Base-by-base conservation (phyloP, 305 asterid species). In the Fraxinus angustifolia region DNA sequence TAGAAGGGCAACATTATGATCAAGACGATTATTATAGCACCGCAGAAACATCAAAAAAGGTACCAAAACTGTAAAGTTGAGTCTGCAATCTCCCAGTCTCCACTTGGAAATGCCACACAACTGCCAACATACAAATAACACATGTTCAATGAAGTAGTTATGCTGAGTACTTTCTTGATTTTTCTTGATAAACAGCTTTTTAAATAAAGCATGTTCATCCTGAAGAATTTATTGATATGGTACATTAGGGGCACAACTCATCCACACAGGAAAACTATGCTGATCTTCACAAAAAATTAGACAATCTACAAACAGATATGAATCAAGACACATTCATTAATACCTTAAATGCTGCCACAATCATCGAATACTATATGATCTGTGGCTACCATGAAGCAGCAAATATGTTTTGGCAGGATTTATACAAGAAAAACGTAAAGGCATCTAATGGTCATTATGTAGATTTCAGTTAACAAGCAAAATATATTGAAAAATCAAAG, bases 11-110 rank as follows among this genome's bases (percentile, higher is more conserved):
- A 65, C 62, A 65, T 42, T 7, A n/a, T 28, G 12, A 58, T 50
- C 68, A 23, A 53, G 5, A 23, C 8, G 48, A 78, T 36, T 82
- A 17, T 19, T 2, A 26, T 70, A 76, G 58, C 82, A 81, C 68
- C 45, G 77, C 68, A 76, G 33, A 84, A 82, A 80, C 19, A 42
- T 72, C 10, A 67, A 73, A 48, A 68, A 71, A 80, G 73, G 80
- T 90, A 94, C 98, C 98, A 94, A 86, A 93, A 94, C 83, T 89
- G 98, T 87, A 94, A 86, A 77, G 97, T 94, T 74, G 95, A 93
- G 87, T 93, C 97, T 2, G 91, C 98, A 74, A 94, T 91, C 81
- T 93, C 97, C 97, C 98, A 94, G 80, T 91, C 97, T 79, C 89
- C 97, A 85, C 96, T 87, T 83, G 93, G 93, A 91, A 90, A 94